These are phyloP conservation scores for Sporothrix sp. DNA, from an alignment of 2,329 filamentous ascomycete genomes.

Conservation along the genomic window DNA sequence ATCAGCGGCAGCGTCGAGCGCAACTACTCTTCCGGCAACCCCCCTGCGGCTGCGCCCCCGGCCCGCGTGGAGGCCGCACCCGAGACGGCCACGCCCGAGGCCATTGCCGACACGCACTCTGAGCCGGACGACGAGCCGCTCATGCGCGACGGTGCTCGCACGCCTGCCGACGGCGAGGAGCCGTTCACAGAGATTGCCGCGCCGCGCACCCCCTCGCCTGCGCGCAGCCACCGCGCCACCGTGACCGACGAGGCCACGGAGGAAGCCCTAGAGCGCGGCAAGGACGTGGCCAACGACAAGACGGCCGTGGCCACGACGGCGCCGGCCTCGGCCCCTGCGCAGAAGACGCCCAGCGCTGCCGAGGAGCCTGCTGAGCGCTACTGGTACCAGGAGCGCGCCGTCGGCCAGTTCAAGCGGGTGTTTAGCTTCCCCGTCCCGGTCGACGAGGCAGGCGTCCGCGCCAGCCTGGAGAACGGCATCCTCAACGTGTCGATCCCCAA, in stretches of 20 bases:
- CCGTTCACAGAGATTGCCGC: slow-evolving; percentile 29
- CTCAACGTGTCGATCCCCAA: slow-evolving; percentile 57
- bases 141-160: neutral
- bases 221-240: slow-evolving; percentile 42
- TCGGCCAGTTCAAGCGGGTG: slow-evolving; percentile 57
- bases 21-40: slow-evolving; percentile 37
- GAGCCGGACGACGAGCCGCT: slow-evolving; percentile 19
- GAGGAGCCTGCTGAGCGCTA: slow-evolving; percentile 31
- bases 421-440: slow-evolving; percentile 59
- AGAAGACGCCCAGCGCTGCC: slow-evolving; percentile 21
- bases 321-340: no score
- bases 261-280: slow-evolving; percentile 20
- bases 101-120: slow-evolving; percentile 5
- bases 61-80: neutral
- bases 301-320: slow-evolving; percentile 15
- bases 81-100: slow-evolving; percentile 2
- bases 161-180: slow-evolving; percentile 26
- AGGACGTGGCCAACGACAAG: slow-evolving; percentile 24
- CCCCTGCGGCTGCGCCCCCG: neutral
- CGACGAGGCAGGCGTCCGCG: slow-evolving; percentile 51
- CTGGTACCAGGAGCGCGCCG: slow-evolving; percentile 59
- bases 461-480: slow-evolving; percentile 55
- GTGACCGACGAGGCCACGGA: slow-evolving; percentile 52
- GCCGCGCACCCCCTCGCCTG: slow-evolving; percentile 21
- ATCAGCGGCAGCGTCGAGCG: slow-evolving; percentile 62